Base-by-base conservation (phyloP, 2,329 filamentous ascomycete genomes). In the Scorias spongiosa region DNA sequence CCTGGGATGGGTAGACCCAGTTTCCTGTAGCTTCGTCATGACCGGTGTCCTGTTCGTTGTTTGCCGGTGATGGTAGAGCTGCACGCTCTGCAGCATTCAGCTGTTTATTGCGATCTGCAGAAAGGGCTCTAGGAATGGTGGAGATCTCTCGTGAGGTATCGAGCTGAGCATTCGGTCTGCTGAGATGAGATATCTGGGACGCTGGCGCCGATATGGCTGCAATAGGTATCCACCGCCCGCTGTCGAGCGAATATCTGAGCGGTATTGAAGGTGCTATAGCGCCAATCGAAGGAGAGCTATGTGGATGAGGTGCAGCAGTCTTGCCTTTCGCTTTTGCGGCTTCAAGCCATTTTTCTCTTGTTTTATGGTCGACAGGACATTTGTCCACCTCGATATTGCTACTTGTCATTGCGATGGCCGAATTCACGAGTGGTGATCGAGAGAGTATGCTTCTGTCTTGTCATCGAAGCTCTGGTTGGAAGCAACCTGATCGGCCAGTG, bases 1-100 rank as follows among this genome's bases (percentile, higher is more conserved):
- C 82, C 63, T 96, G 89, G 0, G 84, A 91, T 0, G 91, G 91
- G 64, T 98, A 98, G 48, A 98, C 81, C 91, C 91, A 98, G 62
- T 95, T 94, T 0, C 89, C 89, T 0, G 76, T 76, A 32, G 67
- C 60, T 42, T 71, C 67, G 55, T 85, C 79, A 17, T 78, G 71
- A 48, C 83, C 81, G 0, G 81, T 83, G 60, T 94, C 87, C 48
- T 75, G 66, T 64, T 95, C 86, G 48, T 76, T 72, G 63, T 93
- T 94, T 11, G 82, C 80, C 0, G 76, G 74, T 51, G 36, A 43
- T 46, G 36, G 47, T 20, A 54, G 40, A 28, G 49, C 51, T 34
- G 54, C 51, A 11, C 44, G 51, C 41, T 55, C 64, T 38, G 63
- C 60, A 29, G 57, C 61, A 42, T 64, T 64, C 32, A 65, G 58